Conservation (phyloP, 1,139 yeast genomes). For the Lodderomyces oxycetoniae region DNA sequence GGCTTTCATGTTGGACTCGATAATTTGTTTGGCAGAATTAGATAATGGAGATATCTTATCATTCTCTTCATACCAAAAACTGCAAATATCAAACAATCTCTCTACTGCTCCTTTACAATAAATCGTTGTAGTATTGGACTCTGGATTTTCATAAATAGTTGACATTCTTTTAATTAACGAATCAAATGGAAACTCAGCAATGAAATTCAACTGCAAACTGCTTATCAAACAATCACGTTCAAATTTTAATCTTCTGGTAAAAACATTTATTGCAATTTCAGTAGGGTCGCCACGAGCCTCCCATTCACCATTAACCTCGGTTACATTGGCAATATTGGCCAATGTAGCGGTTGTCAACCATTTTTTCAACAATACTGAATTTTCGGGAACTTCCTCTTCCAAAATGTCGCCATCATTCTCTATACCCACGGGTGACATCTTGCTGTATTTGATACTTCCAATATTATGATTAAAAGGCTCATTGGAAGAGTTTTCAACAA, state of each 20-base stretch:
- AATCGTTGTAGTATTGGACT: slow-evolving; percentile 29
- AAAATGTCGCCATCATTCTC: too few species aligned
- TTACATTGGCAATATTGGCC: slow-evolving; percentile 67
- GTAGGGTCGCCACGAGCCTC: slow-evolving; percentile 83
- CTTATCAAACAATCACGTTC: slow-evolving; percentile 45
- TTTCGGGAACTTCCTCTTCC: too few species aligned
- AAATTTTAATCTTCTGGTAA: slow-evolving; percentile 52
- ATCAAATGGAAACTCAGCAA: slow-evolving; percentile 74
- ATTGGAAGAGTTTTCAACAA: slow-evolving; percentile 55
- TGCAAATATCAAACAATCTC: slow-evolving; percentile 57
- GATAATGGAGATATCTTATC: slow-evolving; percentile 28
- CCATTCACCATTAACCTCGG: slow-evolving; percentile 43
- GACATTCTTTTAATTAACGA: slow-evolving; percentile 76
- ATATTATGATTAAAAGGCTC: slow-evolving; percentile 72
- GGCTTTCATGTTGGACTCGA: slow-evolving; percentile 57
- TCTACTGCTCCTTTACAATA: slow-evolving; percentile 82
- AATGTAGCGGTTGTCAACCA: slow-evolving; percentile 63
- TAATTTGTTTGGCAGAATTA: slow-evolving; percentile 32
- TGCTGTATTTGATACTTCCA: slow-evolving; percentile 49
- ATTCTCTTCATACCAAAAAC: slow-evolving; percentile 45
- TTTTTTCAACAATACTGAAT: too few species aligned
- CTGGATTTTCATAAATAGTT: slow-evolving; percentile 45
- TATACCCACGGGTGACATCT: too few species aligned
- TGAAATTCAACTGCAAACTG: slow-evolving; percentile 81
- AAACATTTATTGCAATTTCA: slow-evolving; percentile 77